Evolutionary conservation across 192 early-diverging fungal species (phyloP), one percentile per base, ranked within the genome.

Genomic region (Coemansia sp.): DNA sequence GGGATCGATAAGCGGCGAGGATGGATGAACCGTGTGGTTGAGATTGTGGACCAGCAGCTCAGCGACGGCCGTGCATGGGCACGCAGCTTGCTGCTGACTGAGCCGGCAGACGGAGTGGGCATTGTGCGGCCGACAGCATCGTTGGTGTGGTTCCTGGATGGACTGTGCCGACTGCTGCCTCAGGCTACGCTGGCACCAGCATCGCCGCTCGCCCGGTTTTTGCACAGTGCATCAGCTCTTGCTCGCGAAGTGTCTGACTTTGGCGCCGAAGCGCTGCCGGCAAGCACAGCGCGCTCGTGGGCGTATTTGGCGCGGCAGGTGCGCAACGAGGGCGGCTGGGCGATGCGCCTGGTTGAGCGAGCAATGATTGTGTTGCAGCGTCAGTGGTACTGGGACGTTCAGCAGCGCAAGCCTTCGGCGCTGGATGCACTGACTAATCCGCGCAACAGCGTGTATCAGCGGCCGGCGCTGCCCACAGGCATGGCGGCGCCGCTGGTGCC

Each of bases 21-120:
- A 15, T 90, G 87, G 84, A 90, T 96, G 82, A 84, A 87, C 21
- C 79, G 84, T 23, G 87, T 95, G 12, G 81, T 85, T 12, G 86
- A 88, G 60, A 89, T 96, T 60, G 92, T 93, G 15, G 84, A 88
- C 32, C 82, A 87, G 67, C 93, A 93, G 74, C 72, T 97, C 48
- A 66, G 78, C 22, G 89, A 90, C 17, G 88, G 86, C 4, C 61
- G 70, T 5, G 54, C 75, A 12, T 90, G 85, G 84, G 86, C 87
- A 11, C 62, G 56, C 11, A 87, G 88, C 3, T 56, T 83, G 27
- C 75, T 93, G 10, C 80, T 83, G 17, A 64, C 25, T 41, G 37
- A 37, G 48, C 21, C 55, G 14, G 66, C 23, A 22, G 66, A 32
- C 57, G 60, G 59, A 58, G 43, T 22, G 8, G 38, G 50, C 35